Evolutionary conservation across 768 basidiomycete species (phyloP), one percentile per base, ranked within the genome.

Genomic region (Candolleomyces aberdarensis): DNA sequence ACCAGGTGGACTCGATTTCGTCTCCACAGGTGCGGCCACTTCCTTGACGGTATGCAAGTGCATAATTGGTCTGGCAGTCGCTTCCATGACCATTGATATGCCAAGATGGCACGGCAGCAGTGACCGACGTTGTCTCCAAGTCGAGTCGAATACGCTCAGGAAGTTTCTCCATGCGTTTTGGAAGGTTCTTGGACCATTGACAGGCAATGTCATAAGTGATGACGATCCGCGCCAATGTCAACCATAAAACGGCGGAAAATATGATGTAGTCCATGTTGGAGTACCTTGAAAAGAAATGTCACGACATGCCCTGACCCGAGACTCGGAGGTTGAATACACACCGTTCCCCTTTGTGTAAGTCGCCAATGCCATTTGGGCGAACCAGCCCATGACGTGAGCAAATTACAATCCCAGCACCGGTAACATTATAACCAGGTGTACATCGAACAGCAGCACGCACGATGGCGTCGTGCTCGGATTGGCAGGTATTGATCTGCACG

Each of bases 251-350:
- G 54, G 61, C 68, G 1, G 62, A 68, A 9, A 65, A 68, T 49
- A 76, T 70, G 5, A 76, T 62, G 52, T 68, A 77, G 54, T 77
- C 75, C 66, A 76, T 76, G 61, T 76, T 77, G 11, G 63, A 65
- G 59, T 75, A 75, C 14, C 75, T 76, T 51, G 19, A 32, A 51
- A 48, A 49, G 39, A 1, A 7, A 55, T 26, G 3, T 26, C 26
- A 26, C 3, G 3, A 26, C 26, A 26, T 26, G 26, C 26, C 26
- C 26, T 2, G 26, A 26, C 26, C 26, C 26, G 3, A 26, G 26
- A 26, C 26, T 2, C 3, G 26, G 26, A 26, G 26, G 26, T 2
- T 26, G 29, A 19, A 56, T 36, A 61, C 68, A 11, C 59, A 74
- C 75, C 70, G 52, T 61, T 74, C 74, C 1, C 72, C 72, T 44